Base-by-base conservation (phyloP, 2,329 filamentous ascomycete species). In the Rhynchosporium graminicola region DNA sequence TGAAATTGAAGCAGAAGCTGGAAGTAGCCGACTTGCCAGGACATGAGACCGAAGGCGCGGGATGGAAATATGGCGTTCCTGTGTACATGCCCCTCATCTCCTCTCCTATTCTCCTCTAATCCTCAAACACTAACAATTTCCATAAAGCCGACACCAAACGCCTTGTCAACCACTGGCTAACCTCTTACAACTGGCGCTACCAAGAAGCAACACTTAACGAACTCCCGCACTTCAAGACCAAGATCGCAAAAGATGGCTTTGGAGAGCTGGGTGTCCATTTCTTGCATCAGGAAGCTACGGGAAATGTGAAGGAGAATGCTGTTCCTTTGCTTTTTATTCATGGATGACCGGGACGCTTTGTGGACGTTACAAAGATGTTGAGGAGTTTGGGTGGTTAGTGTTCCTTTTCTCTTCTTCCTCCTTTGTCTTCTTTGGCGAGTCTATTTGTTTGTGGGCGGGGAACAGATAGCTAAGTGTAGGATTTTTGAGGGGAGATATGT, bases 241-340 rank as follows among this genome's bases (percentile, higher is more conserved):
- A 73, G 0, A 75, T 90, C 5, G 63, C 75, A 0, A 79, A 88
- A 0, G 79, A 86, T 4, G 83, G 81, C 0, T 89, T 87, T 64
- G 85, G 79, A 0, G 77, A 80, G 0, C 69, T 89, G 38, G 78
- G 85, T 29, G 78, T 91, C 2, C 88, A 91, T 72, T 88, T 87
- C 68, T 71, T 90, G 5, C 84, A 89, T 70, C 79, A 87, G 67
- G 78, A 74, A 58, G 85, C 82, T 67, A 70, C 74, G 1, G 77
- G 75, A 6, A 36, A 10, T 2, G 67, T 79, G 1, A 77, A 78
- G 26, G 48, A 59, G 46, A 40, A 12, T 13, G 85, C 85, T 1
- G 83, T 91, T 47, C 87, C 88, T 0, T 71, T 91, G 36, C 72
- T 91, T 0, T 90, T 91, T 71, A 78, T 80, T n/a, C 87, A 90